Conservation (phyloP, 2,329 filamentous ascomycete species). For the Penicillium brasilianum region DNA sequence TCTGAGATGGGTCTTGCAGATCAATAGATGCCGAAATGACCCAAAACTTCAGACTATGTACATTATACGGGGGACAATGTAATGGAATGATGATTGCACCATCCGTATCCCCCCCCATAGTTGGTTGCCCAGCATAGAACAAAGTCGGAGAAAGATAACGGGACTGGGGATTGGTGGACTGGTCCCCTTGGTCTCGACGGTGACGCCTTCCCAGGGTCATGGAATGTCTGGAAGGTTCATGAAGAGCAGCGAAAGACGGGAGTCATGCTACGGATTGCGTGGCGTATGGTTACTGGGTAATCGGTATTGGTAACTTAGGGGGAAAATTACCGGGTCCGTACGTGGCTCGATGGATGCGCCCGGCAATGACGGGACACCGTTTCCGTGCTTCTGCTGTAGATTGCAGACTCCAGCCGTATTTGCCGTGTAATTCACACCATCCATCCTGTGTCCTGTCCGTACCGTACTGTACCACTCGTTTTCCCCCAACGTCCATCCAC, state of each 20-base stretch:
- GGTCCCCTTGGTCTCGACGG: slow-evolving; percentile 7
- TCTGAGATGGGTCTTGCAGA: slow-evolving; percentile 6
- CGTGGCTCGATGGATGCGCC: not conserved
- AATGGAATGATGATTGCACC: slow-evolving; percentile 2
- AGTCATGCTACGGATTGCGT: slow-evolving; percentile 18
- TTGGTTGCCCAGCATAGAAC: not conserved
- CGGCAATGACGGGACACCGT: not conserved
- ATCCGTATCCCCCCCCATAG: not conserved
- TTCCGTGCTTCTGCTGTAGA: not conserved
- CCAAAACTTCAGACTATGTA: not conserved
- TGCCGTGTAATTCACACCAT: not conserved
- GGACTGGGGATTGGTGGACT: not conserved
- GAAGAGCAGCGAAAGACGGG: slow-evolving; percentile 8
- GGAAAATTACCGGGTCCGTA: not conserved
- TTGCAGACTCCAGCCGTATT: not conserved
- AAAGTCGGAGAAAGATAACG: not conserved
- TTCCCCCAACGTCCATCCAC: slow-evolving; percentile 1
- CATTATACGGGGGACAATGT: too few relatives aligned
- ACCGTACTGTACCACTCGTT: not conserved
- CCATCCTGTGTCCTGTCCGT: not conserved
- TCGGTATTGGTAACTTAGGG: not conserved
- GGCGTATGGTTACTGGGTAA: slow-evolving; percentile 3
- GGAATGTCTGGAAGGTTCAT: slow-evolving; percentile 39
- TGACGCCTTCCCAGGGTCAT: slow-evolving; percentile 27
- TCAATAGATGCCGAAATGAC: not conserved